Conservation (phyloP, 495 filamentous ascomycete species). For the Penicillium manginii region DNA sequence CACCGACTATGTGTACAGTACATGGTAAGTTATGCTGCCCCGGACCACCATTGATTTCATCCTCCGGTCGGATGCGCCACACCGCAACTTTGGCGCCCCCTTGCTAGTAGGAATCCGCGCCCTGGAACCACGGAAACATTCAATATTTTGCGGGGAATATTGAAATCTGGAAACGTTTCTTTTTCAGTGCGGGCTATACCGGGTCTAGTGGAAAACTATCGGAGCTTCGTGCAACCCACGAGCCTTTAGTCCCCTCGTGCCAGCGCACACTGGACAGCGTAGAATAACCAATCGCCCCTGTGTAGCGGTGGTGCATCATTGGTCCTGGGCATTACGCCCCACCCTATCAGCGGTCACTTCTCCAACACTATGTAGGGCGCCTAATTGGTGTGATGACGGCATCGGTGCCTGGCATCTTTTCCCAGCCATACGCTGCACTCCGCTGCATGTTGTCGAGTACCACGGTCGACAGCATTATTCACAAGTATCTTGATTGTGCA, state of each 20-base stretch:
- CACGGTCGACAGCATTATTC: not conserved
- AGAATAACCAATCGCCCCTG: conserved; percentile 13
- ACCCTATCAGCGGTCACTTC: not conserved
- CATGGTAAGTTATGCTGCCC: not conserved
- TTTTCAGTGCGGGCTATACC: not conserved
- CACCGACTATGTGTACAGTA: no score
- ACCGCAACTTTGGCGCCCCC: conserved; percentile 1
- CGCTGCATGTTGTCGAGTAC: not conserved
- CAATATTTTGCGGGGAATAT: not conserved
- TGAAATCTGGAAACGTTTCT: not conserved
- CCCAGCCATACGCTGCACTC: not conserved
- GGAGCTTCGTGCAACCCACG: conserved; percentile 1
- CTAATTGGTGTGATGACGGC: conserved; percentile 1
- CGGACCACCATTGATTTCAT: not conserved
- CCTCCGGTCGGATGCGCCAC: not conserved
- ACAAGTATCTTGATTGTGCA: not conserved
- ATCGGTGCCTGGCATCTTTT: not conserved
- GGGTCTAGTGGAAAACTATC: conserved; percentile 1
- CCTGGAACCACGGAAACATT: not conserved
- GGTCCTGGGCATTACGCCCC: not conserved
- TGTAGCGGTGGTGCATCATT: not conserved
- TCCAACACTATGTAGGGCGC: conserved; percentile 3
- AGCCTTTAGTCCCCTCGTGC: not conserved
- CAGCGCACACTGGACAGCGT: conserved; percentile 7
- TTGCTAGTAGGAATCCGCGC: not conserved